Percentiles rank a stretch among this genome's conserved stretches.
phyloP scores from a whole-genome alignment of 1,139 yeast species.

The Kurtzmaniella quercitrusa region DNA sequence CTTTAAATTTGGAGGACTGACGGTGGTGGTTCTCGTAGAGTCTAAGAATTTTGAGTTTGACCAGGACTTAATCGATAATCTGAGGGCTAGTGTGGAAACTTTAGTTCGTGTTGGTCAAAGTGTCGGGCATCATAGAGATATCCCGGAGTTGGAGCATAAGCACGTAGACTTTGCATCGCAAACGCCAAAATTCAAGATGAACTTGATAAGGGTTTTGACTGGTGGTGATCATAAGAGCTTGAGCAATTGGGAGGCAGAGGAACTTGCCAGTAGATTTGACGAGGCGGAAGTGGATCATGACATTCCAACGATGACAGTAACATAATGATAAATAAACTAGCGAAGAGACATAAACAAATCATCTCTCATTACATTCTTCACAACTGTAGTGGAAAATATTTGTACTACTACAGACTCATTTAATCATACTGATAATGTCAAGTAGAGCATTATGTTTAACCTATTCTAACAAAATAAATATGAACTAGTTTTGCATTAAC shows the following conservation, averaged over 20 bases:
- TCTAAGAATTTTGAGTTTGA: slow-evolving; percentile 51
- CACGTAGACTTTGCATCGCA: slow-evolving; percentile 44
- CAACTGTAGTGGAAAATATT: not conserved
- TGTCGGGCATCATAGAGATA: slow-evolving; percentile 66
- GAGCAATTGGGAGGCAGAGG: slow-evolving; percentile 35
- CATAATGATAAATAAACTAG: slow-evolving; percentile 8
- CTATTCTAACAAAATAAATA: no score
- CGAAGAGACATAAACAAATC: not conserved
- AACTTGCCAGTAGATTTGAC: not conserved
- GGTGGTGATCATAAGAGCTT: slow-evolving; percentile 41
- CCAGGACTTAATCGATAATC: slow-evolving; percentile 66
- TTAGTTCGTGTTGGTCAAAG: slow-evolving; percentile 88
- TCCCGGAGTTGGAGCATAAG: slow-evolving; percentile 46
- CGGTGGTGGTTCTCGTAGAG: slow-evolving; percentile 58
- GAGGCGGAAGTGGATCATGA: slow-evolving; percentile 6
- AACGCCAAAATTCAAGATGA: slow-evolving; percentile 45
- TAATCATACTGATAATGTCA: no score
- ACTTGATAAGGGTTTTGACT: slow-evolving; percentile 58
- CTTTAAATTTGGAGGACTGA: slow-evolving; percentile 95
- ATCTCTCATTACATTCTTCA: not conserved
- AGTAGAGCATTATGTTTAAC: no score
- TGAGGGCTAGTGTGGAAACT: slow-evolving; percentile 71
- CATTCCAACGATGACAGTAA: slow-evolving; percentile 7
- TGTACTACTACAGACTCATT: no score
- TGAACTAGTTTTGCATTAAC: not conserved